Percentiles rank a stretch among this genome's conserved stretches.
phyloP scores from a whole-genome alignment of 441 rosid genomes.

The Theobroma grandiflorum region DNA sequence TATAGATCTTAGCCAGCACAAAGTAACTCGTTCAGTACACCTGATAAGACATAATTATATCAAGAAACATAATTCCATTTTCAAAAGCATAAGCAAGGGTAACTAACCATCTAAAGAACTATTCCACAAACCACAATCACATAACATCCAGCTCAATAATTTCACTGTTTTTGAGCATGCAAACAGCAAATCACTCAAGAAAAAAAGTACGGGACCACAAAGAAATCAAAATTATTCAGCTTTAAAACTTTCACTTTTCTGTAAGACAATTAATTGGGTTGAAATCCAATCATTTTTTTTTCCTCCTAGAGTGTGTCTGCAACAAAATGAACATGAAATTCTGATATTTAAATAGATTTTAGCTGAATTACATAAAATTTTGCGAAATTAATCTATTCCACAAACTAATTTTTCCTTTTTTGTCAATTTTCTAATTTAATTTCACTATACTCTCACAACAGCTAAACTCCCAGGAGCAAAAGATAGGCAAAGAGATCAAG shows the following conservation, averaged over 20 bases:
- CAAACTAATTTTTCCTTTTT: not conserved
- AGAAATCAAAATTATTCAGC: not conserved
- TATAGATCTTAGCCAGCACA: slow-evolving; percentile 30
- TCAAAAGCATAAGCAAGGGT: not conserved
- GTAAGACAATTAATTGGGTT: not conserved
- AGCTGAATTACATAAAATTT: not conserved
- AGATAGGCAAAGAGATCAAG: not conserved
- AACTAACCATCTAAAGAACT: not conserved
- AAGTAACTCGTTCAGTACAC: slow-evolving; percentile 13
- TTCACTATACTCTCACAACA: not conserved
- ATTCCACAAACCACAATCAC: not conserved
- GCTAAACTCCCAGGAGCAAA: slow-evolving; percentile 2
- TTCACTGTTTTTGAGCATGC: not conserved
- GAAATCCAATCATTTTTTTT: not conserved
- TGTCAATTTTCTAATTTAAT: not conserved
- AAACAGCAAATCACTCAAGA: not conserved
- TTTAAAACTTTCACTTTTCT: not conserved
- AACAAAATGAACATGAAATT: not conserved
- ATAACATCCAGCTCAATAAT: not conserved
- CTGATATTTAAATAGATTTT: not conserved
- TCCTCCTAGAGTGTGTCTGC: not conserved
- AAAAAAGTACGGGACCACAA: not conserved
- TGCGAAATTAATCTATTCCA: not conserved
- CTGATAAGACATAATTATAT: slow-evolving; percentile 24
- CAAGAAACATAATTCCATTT: not conserved